Base-by-base conservation (phyloP, 257 asterid species). In the Solanum sitiens region DNA sequence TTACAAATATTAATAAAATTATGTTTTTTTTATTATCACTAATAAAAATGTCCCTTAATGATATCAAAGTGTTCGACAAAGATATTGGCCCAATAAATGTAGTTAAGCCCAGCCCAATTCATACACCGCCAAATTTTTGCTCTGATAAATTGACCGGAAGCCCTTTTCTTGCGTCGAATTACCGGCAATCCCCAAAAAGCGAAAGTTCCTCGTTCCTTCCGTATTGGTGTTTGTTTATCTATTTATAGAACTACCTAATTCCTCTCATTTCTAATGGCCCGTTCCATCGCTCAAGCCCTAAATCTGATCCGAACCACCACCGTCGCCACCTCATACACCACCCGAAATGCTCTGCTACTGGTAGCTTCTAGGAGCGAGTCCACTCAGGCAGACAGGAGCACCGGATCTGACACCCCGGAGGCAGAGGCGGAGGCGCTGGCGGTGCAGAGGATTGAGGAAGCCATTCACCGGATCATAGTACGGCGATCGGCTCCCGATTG, bases 371-470 rank as follows among this genome's bases (percentile, higher is more conserved):
- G 84, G 39, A 65, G 50, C 70, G 75, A 33, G 32, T 83, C 85
- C 30, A 42, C 67, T 35, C 86, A 3, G 40, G 16, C 91, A 11
- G 56, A 87, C 53, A 91, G 90, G 83, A 83, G 86, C 40, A 42
- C 73, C 90, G 7, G 82, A 42, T 79, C 84, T 56, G 84, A 83
- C 84, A 56, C 33, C 13, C 25, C 90, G 30, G 93, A 90, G 65
- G 87, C 87, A 23, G 94, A 93, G 85, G 93, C 80, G 6, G 83
- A 74, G 83, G 53, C 94, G 11, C 86, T 84, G 88, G 91, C 93
- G 67, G 95, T 94, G 87, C 90, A 90, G 91, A 92, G 86, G 84
- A 92, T 96, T 27, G 98, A 95, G 89, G 98, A 93, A 42, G 93
- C 92, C 6, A 93, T 95, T 35, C 96, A 95, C 59, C 71, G 90